Conservation (phyloP, 805 yeast genomes). For the Starmerella powellii region DNA sequence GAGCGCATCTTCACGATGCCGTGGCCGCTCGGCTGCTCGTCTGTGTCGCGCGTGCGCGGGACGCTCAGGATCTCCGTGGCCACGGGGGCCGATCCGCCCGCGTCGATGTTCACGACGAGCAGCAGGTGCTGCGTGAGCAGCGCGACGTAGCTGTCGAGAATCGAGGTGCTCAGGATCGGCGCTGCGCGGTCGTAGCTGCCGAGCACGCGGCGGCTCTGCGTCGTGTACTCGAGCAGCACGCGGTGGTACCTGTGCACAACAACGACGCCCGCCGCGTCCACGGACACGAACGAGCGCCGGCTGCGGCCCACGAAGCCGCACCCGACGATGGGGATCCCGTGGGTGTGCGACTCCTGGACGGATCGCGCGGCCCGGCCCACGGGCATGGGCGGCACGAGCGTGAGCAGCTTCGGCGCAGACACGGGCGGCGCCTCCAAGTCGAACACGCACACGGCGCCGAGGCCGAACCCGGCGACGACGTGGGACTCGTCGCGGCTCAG, state of each 20-base stretch:
- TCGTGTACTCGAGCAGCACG: slow-evolving; percentile 41
- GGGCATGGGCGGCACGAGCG: slow-evolving; percentile 15
- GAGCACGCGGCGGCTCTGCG: slow-evolving; percentile 38
- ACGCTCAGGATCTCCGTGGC: slow-evolving; percentile 6
- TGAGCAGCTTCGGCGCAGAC: slow-evolving; percentile 1
- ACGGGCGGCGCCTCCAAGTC: slow-evolving; percentile 32
- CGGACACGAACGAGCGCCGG: slow-evolving; percentile 44
- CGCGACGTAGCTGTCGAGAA: not conserved
- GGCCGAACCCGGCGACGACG: slow-evolving; percentile 54
- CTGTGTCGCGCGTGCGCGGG: slow-evolving; percentile 11
- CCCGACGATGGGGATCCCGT: slow-evolving; percentile 33
- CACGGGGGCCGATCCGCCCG: not conserved
- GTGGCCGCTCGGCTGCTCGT: slow-evolving; percentile 20
- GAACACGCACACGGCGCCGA: slow-evolving; percentile 64
- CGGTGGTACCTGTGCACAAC: slow-evolving; percentile 53
- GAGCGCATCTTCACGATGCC: slow-evolving; percentile 42
- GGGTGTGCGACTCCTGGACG: slow-evolving; percentile 32
- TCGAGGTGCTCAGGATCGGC: slow-evolving; percentile 8
- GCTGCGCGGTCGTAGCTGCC: slow-evolving; percentile 33
- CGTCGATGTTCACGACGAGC: not conserved
- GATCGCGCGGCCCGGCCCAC: slow-evolving; percentile 26
- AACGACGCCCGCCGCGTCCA: slow-evolving; percentile 47
- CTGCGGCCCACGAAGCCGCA: slow-evolving; percentile 40
- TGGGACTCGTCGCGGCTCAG: slow-evolving; percentile 58
- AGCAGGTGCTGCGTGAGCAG: slow-evolving; percentile 9